Percentiles rank a stretch among this genome's conserved stretches.
These are phyloP conservation scores for Vitellaria paradoxa DNA, from an alignment of 179 eudicot genomes.

Conservation along the genomic window DNA sequence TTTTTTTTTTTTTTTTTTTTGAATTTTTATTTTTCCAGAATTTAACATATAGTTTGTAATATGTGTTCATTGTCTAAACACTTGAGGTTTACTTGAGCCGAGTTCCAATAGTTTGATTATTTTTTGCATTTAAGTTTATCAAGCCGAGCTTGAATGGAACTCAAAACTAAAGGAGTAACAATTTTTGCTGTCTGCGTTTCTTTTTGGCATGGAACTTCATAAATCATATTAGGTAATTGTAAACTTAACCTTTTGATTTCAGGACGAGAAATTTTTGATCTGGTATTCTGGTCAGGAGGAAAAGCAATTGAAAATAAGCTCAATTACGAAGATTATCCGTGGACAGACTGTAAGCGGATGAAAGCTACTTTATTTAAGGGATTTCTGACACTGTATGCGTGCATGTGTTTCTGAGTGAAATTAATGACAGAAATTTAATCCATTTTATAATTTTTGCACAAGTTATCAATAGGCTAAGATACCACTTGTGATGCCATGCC, in stretches of 20 bases:
- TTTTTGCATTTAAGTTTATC: no score
- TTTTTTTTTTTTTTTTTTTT: no score
- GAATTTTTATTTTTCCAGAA: no score
- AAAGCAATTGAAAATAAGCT: conserved; percentile 32
- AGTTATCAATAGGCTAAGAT: background rate
- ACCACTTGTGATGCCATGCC: background rate
- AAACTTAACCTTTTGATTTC: conserved; percentile 10
- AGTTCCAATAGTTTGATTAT: no score
- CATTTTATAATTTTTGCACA: background rate
- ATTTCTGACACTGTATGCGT: conserved; percentile 2
- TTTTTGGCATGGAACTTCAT: background rate
- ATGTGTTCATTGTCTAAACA: no score
- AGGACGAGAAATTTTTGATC: conserved; percentile 45
- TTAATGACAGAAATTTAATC: background rate
- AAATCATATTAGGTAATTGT: background rate
- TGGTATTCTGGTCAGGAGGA: conserved; percentile 49
- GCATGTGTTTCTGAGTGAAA: background rate
- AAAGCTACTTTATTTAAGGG: background rate
- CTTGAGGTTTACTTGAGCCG: no score
- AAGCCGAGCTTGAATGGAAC: no score
- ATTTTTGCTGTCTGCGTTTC: background rate
- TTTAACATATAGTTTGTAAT: no score
- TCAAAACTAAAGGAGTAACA: no score
- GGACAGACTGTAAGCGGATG: conserved; percentile 40
- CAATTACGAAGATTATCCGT: conserved; percentile 26